Evolutionary conservation across 2,329 filamentous ascomycete species (phyloP), one percentile per base, ranked within the genome.

Genomic region (Colletotrichum chrysophilum): DNA sequence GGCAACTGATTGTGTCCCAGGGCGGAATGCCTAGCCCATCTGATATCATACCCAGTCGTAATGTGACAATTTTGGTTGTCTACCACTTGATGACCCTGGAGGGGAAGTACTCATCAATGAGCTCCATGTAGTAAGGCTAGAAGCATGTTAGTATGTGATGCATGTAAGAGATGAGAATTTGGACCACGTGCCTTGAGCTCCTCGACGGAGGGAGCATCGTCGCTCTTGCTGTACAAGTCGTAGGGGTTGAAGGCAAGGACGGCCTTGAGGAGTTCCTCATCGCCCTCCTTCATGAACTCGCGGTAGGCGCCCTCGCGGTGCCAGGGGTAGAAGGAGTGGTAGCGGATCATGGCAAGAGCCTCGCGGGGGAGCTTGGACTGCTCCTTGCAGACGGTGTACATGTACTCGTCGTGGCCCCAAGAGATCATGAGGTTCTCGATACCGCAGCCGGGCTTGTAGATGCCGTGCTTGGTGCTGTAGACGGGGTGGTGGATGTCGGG

Each of bases 311-410:
- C 93, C 83, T 94, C 93, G 76, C 89, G 91, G 86, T 98, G 96
- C 96, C 95, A 98, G 18, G 96, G 93, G 86, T 98, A 98, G 86
- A 98, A 98, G 7, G 93, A 95, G 86, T 98, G 96, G 86, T 97
- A 98, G 71, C 96, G 89, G 83, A 98, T 97, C 95, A 98, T 98
- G 76, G 95, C 96, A 13, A 98, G 89, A 0, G 94, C 94, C 89
- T 98, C 95, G 62, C 90, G 89, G 1, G 96, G 96, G 58, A 98
- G 89, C 0, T 88, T 93, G 65, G 91, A 93, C 88, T 98, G 95
- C 77, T 94, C 93, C 88, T 95, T 96, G 85, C 94, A 92, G 76
- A 98, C 93, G 81, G 95, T 93, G 88, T 98, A 98, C 62, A 96
- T 88, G 85, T 96, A 96, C 87, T 96, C 94, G 83, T 96, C 94